phyloP scores from a whole-genome alignment of 106 monocot species.

The Dendrobium officinale region DNA sequence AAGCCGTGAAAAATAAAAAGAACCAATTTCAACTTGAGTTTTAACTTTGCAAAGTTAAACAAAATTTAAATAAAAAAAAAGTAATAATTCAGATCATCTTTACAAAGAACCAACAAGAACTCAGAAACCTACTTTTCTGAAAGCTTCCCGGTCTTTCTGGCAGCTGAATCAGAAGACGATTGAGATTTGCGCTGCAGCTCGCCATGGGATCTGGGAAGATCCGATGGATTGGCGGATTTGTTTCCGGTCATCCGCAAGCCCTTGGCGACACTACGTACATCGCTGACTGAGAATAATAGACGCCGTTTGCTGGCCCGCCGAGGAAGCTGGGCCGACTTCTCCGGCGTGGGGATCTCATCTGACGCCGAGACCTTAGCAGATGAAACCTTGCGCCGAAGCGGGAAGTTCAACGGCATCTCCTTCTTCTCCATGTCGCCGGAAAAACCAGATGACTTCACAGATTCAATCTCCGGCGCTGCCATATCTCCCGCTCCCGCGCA shows the following conservation, averaged over 20 bases:
- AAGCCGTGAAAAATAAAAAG: neutral
- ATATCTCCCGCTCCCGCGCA: too few species aligned
- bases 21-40: neutral
- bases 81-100: neutral
- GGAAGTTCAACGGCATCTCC: neutral
- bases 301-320: conserved; percentile 19
- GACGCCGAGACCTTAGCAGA: neutral
- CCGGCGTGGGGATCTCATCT: conserved; percentile 45
- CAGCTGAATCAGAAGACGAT: neutral
- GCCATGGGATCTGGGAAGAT: conserved; percentile 8
- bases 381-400: neutral
- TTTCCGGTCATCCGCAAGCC: conserved; percentile 12
- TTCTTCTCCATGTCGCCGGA: conserved; percentile 10
- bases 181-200: conserved; percentile 2
- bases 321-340: conserved; percentile 37
- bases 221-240: neutral
- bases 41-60: neutral
- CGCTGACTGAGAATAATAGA: conserved; percentile 50
- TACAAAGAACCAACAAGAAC: neutral
- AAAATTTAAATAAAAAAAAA: neutral
- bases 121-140: conserved; percentile 41
- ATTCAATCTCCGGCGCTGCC: too few species aligned
- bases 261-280: conserved; percentile 40
- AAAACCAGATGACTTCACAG: neutral
- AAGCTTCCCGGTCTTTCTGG: conserved; percentile 20